Evolutionary conservation across 371 early-diverging fungal species (phyloP), one percentile per base, ranked within the genome.

Genomic region (Blyttiomyces sp.): DNA sequence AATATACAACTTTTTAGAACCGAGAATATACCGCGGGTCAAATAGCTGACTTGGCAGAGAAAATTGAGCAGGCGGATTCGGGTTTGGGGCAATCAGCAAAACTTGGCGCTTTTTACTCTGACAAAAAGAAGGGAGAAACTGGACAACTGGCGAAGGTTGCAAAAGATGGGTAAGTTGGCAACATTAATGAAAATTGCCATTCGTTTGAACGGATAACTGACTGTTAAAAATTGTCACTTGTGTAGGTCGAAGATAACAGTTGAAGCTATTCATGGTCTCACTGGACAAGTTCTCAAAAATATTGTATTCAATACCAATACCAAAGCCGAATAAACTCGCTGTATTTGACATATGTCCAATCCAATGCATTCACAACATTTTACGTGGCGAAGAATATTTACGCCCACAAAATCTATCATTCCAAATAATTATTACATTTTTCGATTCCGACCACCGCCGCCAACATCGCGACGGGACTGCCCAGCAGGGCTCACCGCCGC

Each of bases 221-320:
- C 32, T 7, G 32, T 61, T 48, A 24, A 35, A 59, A 43, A 63
- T 58, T 44, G 45, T n/a, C 49, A 39, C 34, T 31, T 36, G 6
- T 1, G 1, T 57, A 87, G 88, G 58, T 80, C 86, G 35, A 89
- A 88, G 63, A 89, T 91, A 35, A 82, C 88, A 1, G 78, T 80
- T 11, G 93, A 93, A 64, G 87, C 87, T 7, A 77, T 84, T 13
- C 91, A 93, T 64, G 91, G 91, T 0, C 68, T 90, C 42, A 77
- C 91, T 45, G 84, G 89, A 1, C 92, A 93, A 59, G 86, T 91
- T 0, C 71, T 93, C 21, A 91, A 91, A 58, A 82, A 88, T 58
- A 73, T 87, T 28, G 75, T 91, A 19, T 93, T 93, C 66, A 93
- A 88, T 49, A 46, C n/a, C n/a, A n/a, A n/a, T n/a, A n/a, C n/a